Base-by-base conservation (phyloP, 2,329 filamentous ascomycete species). In the Microsporum ferrugineum region DNA sequence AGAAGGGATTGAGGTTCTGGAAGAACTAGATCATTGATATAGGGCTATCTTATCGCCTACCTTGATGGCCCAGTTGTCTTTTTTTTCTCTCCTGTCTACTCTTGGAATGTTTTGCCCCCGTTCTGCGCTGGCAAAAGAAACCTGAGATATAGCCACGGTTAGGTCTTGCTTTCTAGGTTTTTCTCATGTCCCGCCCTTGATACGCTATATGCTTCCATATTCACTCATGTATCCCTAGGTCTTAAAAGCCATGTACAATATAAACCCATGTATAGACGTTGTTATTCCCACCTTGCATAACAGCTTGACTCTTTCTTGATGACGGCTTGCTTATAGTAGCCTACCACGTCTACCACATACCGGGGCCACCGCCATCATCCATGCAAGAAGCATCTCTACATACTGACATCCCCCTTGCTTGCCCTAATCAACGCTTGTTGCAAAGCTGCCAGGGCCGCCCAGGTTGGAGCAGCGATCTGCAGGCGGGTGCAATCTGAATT, bases 71-170 rank as follows among this genome's bases (percentile, higher is more conserved):
- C 51, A 31, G 14, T 36, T 29, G 31, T 5, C 31, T 7, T 34
- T 34, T 5, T 55, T 38, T 55, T 53, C 17, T 47, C 10, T 29
- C 10, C 3, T 33, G 45, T 31, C 8, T 31, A 23, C 45, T 51
- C 6, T 51, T 27, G 45, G 31, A 36, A 51, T 27, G 12, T n/a
- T 55, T 55, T 55, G 51, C 31, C n/a, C 8, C 31, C 31, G 8
- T 55, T 34, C 31, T 36, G 31, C 51, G 51, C n/a, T 36, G 51
- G 51, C 51, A 55, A 53, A 55, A 36, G 31, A 36, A 53, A 55
- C 51, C 51, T 55, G 51, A 31, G 36, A 27, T 56, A 43, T 17
- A 36, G 23, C 49, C 31, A 60, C 58, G 61, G 61, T 58, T 55
- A 58, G 61, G 61, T 58, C 57, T 34, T 17, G 12, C 14, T 36